Base-by-base conservation (phyloP, 2,329 filamentous ascomycete genomes). In the Aspergillus fijiensis region DNA sequence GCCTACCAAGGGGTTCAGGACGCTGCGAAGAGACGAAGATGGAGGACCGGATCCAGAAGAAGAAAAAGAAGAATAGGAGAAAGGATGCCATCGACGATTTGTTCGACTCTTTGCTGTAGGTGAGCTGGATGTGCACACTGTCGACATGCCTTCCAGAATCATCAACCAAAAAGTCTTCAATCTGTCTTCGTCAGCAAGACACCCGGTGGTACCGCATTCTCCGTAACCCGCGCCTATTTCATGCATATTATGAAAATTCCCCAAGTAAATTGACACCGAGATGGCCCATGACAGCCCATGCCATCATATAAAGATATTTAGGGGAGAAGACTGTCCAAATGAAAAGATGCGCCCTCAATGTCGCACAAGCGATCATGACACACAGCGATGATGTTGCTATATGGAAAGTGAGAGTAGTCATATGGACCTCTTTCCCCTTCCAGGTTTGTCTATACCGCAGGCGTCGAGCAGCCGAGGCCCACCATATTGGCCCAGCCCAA, bases 301-400 rank as follows among this genome's bases (percentile, higher is more conserved):
- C 92, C 82, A 95, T 89, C 64, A 87, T 90, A 74, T 96, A 99
- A 66, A 99, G 78, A 75, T 93, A 98, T 76, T 98, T 99, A 0
- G 95, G 95, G 65, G 91, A 96, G 76, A 99, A 99, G 11, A 99
- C 95, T 0, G 94, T 98, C 95, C 95, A 99, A 63, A 99, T 93
- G 73, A 99, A 99, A 60, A 99, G 76, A 81, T 99, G 95, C 31
- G 91, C 92, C 66, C 94, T 82, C 71, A 99, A 76, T 7, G 85
- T 82, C 51, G 90, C 92, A 75, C 95, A 99, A 16, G 94, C 92
- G 14, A 84, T 86, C 94, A 98, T 98, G 25, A 97, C 89, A 51
- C 87, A 89, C 2, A 86, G 76, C 56, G 91, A 76, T 64, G 86
- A 87, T 1, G 81, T 79, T 1, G 89, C 83, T 11, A 85, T 79